Conservation (phyloP, 805 yeast genomes). For the Ogataea siamensis region DNA sequence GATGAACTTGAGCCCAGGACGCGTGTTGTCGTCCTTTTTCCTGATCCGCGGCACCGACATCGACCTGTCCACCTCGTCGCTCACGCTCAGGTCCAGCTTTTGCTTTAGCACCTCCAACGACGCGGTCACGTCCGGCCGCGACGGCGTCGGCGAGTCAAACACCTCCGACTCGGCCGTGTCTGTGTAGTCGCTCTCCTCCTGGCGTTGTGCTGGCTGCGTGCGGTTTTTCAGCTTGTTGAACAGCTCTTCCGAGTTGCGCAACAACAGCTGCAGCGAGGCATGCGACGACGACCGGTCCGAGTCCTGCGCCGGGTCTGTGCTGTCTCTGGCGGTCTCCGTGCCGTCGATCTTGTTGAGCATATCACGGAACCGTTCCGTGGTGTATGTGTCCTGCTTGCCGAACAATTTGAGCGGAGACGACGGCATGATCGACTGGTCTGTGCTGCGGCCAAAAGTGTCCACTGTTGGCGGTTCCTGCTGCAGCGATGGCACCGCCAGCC, state of each 20-base stretch:
- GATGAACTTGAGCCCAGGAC: constrained; percentile 31
- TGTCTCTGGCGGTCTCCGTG: constrained; percentile 20
- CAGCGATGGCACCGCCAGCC: constrained; percentile 19
- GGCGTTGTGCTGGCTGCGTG: constrained; percentile 16
- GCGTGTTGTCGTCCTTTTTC: constrained; percentile 12
- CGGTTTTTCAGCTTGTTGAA: constrained; percentile 26
- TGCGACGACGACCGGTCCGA: constrained; percentile 19
- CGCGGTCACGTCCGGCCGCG: constrained; percentile 21
- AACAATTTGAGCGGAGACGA: constrained; percentile 34
- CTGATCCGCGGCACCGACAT: constrained; percentile 23
- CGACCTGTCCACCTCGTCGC: constrained; percentile 10
- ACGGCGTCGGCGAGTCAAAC: constrained; percentile 17
- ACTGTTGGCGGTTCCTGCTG: constrained; percentile 22
- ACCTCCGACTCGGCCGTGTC: constrained; percentile 12
- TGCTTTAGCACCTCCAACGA: constrained; percentile 21
- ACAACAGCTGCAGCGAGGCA: constrained; percentile 23
- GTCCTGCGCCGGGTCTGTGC: constrained; percentile 23
- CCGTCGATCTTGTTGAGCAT: constrained; percentile 24
- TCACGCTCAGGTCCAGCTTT: constrained; percentile 17
- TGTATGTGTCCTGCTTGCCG: constrained; percentile 33
- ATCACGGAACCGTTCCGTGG: constrained; percentile 28
- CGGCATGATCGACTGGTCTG: constrained; percentile 27
- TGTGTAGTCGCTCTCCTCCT: constrained; percentile 17
- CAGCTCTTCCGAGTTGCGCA: constrained; percentile 28
- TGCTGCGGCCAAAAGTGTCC: constrained; percentile 32